Evolutionary conservation across 169 alveolate genomes (phyloP).

Genomic region (Plasmodium knowlesi): DNA sequence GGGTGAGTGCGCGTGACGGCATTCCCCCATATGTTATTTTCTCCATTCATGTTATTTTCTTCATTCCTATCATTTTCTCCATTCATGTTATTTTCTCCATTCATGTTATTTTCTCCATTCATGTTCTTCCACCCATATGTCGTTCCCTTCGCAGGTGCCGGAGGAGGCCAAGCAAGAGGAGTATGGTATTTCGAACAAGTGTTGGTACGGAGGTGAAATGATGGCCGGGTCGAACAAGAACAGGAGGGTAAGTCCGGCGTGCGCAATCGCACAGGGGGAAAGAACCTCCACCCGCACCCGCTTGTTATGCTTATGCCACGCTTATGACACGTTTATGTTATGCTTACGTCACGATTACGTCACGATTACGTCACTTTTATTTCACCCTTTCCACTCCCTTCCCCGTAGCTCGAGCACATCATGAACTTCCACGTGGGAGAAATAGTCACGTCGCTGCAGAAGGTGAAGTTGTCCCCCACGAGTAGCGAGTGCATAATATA

Average conservation of each 20-base stretch:
- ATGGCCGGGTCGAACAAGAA: conserved; percentile 62
- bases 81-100: too few relatives aligned
- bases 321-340: neutral
- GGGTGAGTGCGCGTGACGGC: conserved; percentile 5
- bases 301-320: neutral
- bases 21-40: neutral
- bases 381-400: conserved; percentile 21
- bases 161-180: conserved; percentile 77
- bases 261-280: neutral
- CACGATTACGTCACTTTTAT: neutral
- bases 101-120: too few relatives aligned
- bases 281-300: neutral
- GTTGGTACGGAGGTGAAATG: conserved; percentile 78
- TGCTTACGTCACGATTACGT: neutral
- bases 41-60: too few relatives aligned
- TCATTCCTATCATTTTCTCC: too few relatives aligned
- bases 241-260: conserved; percentile 44
- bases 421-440: conserved; percentile 97
- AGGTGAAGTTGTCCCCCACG: conserved; percentile 89
- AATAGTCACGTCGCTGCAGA: conserved; percentile 94
- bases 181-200: conserved; percentile 71
- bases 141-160: conserved; percentile 40
- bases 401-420: conserved; percentile 90
- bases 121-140: too few relatives aligned
- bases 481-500: conserved; percentile 93